Conservation (phyloP, 352 stramenopile genomes). For the Phytophthora pisi region DNA sequence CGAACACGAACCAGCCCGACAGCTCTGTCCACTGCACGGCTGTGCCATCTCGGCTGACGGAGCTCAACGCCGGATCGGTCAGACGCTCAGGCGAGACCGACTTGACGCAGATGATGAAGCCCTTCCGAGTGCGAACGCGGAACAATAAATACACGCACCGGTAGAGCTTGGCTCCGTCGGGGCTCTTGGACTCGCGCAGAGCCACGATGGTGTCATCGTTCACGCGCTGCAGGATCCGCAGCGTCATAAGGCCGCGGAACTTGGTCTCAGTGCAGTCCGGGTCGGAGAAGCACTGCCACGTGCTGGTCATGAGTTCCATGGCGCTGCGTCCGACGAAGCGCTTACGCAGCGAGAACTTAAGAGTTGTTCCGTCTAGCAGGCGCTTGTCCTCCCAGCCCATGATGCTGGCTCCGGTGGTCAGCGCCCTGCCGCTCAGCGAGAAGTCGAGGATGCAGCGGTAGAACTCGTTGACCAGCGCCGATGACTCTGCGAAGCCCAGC, state of each 20-base stretch:
- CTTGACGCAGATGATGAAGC: slow-evolving; percentile 68
- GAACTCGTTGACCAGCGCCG: slow-evolving; percentile 45
- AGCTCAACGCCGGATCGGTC: slow-evolving; percentile 24
- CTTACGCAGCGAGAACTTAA: slow-evolving; percentile 78
- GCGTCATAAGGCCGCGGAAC: slow-evolving; percentile 67
- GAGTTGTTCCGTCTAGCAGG: slow-evolving; percentile 48
- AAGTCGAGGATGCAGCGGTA: slow-evolving; percentile 64
- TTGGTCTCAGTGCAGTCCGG: slow-evolving; percentile 58
- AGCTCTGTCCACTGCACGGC: slow-evolving; percentile 72
- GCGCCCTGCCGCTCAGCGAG: slow-evolving; percentile 49
- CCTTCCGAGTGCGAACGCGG: slow-evolving; percentile 64
- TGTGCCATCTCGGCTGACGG: slow-evolving; percentile 42
- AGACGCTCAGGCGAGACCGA: slow-evolving; percentile 53
- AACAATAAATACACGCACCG: slow-evolving; percentile 77
- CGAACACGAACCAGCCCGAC: slow-evolving; percentile 74
- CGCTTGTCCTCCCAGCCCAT: slow-evolving; percentile 77
- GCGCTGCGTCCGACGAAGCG: slow-evolving; percentile 47
- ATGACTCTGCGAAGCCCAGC: slow-evolving; percentile 38
- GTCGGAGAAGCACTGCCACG: slow-evolving; percentile 78
- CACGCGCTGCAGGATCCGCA: slow-evolving; percentile 68
- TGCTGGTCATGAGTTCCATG: slow-evolving; percentile 55
- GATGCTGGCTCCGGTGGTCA: slow-evolving; percentile 57
- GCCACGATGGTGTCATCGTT: slow-evolving; percentile 77
- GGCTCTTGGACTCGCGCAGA: slow-evolving; percentile 54
- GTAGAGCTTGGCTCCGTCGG: slow-evolving; percentile 53